A percentile compares a stretch with the other conserved stretches of the same genome.
These are phyloP conservation scores for Cladosporium oxysporum DNA, from an alignment of 2,329 filamentous ascomycete species.

Conservation along the genomic window DNA sequence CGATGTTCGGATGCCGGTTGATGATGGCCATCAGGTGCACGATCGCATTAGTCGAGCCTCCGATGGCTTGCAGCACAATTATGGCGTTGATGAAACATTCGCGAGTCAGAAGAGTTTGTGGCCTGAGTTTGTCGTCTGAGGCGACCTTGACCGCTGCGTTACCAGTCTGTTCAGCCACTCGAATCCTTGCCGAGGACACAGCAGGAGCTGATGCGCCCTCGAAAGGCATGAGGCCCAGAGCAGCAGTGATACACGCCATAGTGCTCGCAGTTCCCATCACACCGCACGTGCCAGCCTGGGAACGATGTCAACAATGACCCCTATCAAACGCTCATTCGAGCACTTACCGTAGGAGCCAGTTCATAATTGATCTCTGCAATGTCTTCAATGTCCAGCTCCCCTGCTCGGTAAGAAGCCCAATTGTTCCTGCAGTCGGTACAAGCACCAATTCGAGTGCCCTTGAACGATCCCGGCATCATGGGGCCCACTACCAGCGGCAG, in stretches of 20 bases:
- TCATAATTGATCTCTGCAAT: constrained; percentile 71
- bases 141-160: constrained; percentile 48
- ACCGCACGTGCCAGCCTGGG: constrained; percentile 52
- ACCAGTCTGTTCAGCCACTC: constrained; percentile 58
- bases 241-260: constrained; percentile 57
- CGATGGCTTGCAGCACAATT: constrained; percentile 48
- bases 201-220: constrained; percentile 56
- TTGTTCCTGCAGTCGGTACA: constrained; percentile 75
- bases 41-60: constrained; percentile 47
- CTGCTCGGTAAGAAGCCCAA: constrained; percentile 69
- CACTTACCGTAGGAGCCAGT: constrained; percentile 65
- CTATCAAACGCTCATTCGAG: too few relatives aligned
- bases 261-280: constrained; percentile 61
- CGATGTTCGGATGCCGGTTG: constrained; percentile 52
- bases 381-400: constrained; percentile 69
- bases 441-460: constrained; percentile 66
- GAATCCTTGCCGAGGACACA: constrained; percentile 53
- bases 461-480: constrained; percentile 72
- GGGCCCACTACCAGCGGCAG: constrained; percentile 70
- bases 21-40: constrained; percentile 49
- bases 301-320: background rate
- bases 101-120: constrained; percentile 48
- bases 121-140: constrained; percentile 39
- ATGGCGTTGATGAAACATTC: constrained; percentile 54
- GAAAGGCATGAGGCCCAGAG: constrained; percentile 56